Conservation (phyloP, 108 stramenopile genomes). For the Fragilariopsis cylindrus region DNA sequence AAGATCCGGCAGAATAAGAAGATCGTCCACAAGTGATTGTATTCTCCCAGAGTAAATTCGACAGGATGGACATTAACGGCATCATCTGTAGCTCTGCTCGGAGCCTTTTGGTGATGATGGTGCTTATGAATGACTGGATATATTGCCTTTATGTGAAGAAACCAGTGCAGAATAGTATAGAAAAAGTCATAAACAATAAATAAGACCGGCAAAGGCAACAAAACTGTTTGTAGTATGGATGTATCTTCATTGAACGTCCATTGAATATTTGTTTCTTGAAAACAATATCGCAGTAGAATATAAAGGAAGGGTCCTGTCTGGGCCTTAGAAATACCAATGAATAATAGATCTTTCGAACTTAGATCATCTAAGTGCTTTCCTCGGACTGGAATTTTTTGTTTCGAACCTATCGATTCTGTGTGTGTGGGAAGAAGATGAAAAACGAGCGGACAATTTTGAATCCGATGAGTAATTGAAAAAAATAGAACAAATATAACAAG, state of each 20-base stretch:
- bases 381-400: constrained; percentile 67
- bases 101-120: constrained; percentile 96
- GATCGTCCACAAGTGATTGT: constrained; percentile 90
- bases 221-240: constrained; percentile 32
- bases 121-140: constrained; percentile 96
- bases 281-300: constrained; percentile 62
- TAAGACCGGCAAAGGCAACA: constrained; percentile 66
- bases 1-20: constrained; percentile 54
- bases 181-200: constrained; percentile 94
- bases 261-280: constrained; percentile 44
- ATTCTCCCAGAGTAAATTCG: constrained; percentile 97
- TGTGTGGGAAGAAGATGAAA: neutral
- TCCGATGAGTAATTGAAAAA: neutral
- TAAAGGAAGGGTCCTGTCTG: constrained; percentile 82
- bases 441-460: neutral
- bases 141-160: constrained; percentile 84
- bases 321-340: constrained; percentile 71
- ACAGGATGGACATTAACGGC: constrained; percentile 98
- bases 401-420: constrained; percentile 33
- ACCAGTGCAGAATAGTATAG: constrained; percentile 92
- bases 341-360: constrained; percentile 52
- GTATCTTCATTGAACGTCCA: constrained; percentile 55
- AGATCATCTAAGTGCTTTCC: constrained; percentile 87
- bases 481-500: neutral
- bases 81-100: constrained; percentile 92